Conservation (phyloP, 2,329 filamentous ascomycete genomes). For the Fusarium torulosum region DNA sequence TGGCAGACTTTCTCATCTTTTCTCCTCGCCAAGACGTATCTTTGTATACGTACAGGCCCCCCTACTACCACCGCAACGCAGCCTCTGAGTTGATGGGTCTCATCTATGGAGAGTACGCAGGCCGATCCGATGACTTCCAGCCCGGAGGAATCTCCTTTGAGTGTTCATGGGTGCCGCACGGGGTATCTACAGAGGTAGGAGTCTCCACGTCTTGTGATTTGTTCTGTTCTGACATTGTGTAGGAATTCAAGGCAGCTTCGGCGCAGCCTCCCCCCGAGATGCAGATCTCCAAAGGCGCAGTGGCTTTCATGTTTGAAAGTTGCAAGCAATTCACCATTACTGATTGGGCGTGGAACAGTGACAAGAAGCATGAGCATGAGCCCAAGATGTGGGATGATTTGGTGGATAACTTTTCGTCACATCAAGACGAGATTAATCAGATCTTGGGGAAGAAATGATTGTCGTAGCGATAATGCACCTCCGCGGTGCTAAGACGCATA, state of each 20-base stretch:
- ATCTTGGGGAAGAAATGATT: slow-evolving; percentile 26
- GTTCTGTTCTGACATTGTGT: neutral
- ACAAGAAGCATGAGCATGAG: slow-evolving; percentile 47
- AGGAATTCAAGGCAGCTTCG: slow-evolving; percentile 45
- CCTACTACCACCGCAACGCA: slow-evolving; percentile 74
- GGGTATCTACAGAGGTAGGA: no score
- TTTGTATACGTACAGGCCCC: slow-evolving; percentile 71
- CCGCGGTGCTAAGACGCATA: no score
- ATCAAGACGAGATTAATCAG: slow-evolving; percentile 37
- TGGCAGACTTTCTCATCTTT: slow-evolving; percentile 76
- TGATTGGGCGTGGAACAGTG: slow-evolving; percentile 44
- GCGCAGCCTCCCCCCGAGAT: slow-evolving; percentile 34
- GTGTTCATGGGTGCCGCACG: slow-evolving; percentile 37
- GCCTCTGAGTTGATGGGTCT: slow-evolving; percentile 70
- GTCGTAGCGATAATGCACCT: neutral
- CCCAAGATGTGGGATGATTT: slow-evolving; percentile 47
- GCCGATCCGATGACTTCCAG: slow-evolving; percentile 38
- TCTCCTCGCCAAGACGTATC: slow-evolving; percentile 74
- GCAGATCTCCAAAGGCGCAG: slow-evolving; percentile 42
- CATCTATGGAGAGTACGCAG: slow-evolving; percentile 55
- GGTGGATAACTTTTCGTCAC: slow-evolving; percentile 43
- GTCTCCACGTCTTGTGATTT: fast-evolving
- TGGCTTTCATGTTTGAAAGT: slow-evolving; percentile 48
- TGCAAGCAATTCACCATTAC: slow-evolving; percentile 44
- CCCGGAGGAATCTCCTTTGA: slow-evolving; percentile 39